Conservation (phyloP, 176 grass and related monocot species). For the Juncus effusus region DNA sequence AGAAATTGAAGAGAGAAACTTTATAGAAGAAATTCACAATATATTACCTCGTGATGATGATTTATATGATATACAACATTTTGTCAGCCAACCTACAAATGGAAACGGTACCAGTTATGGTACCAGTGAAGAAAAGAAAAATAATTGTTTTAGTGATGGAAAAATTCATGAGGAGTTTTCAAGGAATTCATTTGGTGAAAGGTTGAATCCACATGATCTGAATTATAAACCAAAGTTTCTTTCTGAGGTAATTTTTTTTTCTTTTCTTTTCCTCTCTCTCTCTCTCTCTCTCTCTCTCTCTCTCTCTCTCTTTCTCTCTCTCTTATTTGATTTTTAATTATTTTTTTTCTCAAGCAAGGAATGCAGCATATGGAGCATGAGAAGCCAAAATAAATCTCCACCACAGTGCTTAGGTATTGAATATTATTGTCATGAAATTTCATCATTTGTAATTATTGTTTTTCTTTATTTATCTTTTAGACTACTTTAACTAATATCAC, state of each 20-base stretch:
- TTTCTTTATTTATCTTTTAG: background rate
- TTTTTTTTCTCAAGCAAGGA: conserved; percentile 30
- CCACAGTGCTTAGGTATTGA: conserved; percentile 19
- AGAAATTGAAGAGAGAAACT: conserved; percentile 17
- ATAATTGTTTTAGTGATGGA: conserved; percentile 1
- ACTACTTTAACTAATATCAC: background rate
- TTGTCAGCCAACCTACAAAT: background rate
- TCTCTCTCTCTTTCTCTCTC: background rate
- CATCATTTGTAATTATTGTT: background rate
- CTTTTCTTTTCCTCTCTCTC: conserved; percentile 7
- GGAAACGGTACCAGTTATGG: background rate
- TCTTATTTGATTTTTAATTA: conserved; percentile 4
- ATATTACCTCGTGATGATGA: conserved; percentile 20
- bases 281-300: background rate
- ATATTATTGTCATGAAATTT: conserved; percentile 5
- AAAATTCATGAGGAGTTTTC: conserved; percentile 14
- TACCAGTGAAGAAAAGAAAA: conserved; percentile 7
- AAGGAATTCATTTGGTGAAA: background rate
- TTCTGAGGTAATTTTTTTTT: conserved; percentile 26
- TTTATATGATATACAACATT: conserved; percentile 22
- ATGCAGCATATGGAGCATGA: conserved; percentile 24
- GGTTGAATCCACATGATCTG: too few species aligned
- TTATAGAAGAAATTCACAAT: conserved; percentile 23
- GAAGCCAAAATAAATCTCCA: conserved; percentile 13
- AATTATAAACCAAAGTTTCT: background rate